A percentile compares a stretch with the other conserved stretches of the same genome.
These are phyloP conservation scores for Candida coquimbonensis DNA, from an alignment of 805 yeast genomes.

Conservation along the genomic window DNA sequence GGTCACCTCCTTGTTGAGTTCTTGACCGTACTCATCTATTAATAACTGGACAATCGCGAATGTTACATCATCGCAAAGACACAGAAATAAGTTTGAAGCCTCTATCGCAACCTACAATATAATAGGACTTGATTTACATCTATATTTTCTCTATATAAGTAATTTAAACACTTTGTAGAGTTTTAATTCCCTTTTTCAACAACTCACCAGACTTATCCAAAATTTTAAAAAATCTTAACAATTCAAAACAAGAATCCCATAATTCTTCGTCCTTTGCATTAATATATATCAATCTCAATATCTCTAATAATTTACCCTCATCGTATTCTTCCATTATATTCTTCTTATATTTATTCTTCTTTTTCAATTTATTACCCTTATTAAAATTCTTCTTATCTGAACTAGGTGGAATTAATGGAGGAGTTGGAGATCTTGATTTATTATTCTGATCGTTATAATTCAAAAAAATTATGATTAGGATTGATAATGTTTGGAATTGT, in stretches of 20 bases:
- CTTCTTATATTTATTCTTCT: constrained; percentile 1
- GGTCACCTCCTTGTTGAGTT: no score
- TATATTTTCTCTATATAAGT: no score
- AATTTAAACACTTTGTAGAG: constrained; percentile 2
- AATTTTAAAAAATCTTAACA: constrained; percentile 24
- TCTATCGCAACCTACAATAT: no score
- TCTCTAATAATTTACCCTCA: constrained; percentile 13
- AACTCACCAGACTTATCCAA: constrained; percentile 20
- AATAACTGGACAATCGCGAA: no score
- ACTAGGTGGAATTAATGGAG: not conserved
- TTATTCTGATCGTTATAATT: constrained; percentile 29
- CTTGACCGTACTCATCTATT: no score
- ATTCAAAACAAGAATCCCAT: constrained; percentile 25
- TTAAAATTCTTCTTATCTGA: not conserved
- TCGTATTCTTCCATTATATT: constrained; percentile 3
- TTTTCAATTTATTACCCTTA: not conserved
- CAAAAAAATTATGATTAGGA: constrained; percentile 38
- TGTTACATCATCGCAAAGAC: no score
- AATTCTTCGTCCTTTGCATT: constrained; percentile 24
- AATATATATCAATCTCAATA: constrained; percentile 21
- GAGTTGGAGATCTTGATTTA: not conserved
- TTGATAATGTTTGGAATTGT: constrained; percentile 40
- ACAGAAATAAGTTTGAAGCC: no score
- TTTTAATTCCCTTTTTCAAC: constrained; percentile 10
- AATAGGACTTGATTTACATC: no score